These are phyloP conservation scores for Phaeodactylum tricornutum DNA, from an alignment of 108 stramenopile genomes.

Conservation along the genomic window DNA sequence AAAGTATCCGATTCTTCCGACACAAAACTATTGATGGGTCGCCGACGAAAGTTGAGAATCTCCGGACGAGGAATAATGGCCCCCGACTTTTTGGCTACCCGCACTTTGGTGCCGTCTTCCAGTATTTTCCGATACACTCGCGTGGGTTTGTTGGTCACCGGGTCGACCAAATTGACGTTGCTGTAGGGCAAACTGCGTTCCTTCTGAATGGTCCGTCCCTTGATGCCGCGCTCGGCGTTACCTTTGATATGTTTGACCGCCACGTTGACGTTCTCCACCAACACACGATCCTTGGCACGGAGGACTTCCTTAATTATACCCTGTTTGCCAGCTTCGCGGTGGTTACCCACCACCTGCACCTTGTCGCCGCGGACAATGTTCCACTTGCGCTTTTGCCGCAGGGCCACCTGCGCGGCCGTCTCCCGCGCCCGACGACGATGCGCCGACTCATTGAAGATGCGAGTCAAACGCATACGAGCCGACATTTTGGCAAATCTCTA, in stretches of 20 bases:
- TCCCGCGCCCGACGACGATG: not conserved
- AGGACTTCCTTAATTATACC: slow-evolving; percentile 72
- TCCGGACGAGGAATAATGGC: slow-evolving; percentile 89
- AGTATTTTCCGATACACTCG: slow-evolving; percentile 61
- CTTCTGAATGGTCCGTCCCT: slow-evolving; percentile 31
- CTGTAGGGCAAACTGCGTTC: slow-evolving; percentile 81
- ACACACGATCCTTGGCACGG: slow-evolving; percentile 74
- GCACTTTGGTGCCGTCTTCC: slow-evolving; percentile 93
- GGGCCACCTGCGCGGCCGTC: slow-evolving; percentile 1
- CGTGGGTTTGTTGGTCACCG: slow-evolving; percentile 73
- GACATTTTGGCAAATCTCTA: too few species aligned
- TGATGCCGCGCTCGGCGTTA: slow-evolving; percentile 56
- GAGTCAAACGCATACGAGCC: slow-evolving; percentile 3
- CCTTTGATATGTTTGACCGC: slow-evolving; percentile 56
- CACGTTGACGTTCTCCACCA: slow-evolving; percentile 89
- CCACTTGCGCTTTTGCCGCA: slow-evolving; percentile 33
- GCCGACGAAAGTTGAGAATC: slow-evolving; percentile 42
- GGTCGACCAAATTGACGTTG: slow-evolving; percentile 84
- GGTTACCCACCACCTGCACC: slow-evolving; percentile 85
- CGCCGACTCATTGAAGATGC: not conserved
- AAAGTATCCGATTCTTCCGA: slow-evolving; percentile 62
- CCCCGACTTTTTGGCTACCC: slow-evolving; percentile 83
- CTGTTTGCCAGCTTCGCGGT: slow-evolving; percentile 81
- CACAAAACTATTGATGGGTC: slow-evolving; percentile 38
- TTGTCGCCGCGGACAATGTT: slow-evolving; percentile 90